Conservation (phyloP, 345 rosid genomes). For the Zanthoxylum bungeanum region DNA sequence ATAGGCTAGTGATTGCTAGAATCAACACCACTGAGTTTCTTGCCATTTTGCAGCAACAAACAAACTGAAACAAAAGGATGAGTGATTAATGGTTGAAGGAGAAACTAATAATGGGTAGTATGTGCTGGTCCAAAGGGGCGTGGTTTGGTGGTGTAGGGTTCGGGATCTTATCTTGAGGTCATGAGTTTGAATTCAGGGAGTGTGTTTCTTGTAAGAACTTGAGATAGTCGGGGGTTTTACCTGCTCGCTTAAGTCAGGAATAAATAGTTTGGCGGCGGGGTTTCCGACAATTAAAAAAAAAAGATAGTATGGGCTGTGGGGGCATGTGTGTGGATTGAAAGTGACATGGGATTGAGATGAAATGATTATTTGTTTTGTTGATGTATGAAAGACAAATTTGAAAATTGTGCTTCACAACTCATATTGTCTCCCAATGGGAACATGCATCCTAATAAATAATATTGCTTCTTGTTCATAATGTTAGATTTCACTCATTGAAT, state of each 20-base stretch:
- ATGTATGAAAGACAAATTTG: slow-evolving; percentile 4
- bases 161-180: too few relatives aligned
- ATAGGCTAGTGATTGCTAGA: slow-evolving; percentile 34
- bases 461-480: not conserved
- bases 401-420: slow-evolving; percentile 19
- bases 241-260: too few relatives aligned
- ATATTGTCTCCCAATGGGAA: not conserved
- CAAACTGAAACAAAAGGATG: not conserved
- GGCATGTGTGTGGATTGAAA: slow-evolving; percentile 3
- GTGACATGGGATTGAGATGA: slow-evolving; percentile 7
- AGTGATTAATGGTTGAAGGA: not conserved
- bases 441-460: not conserved
- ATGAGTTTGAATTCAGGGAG: too few relatives aligned
- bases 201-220: too few relatives aligned
- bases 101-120: not conserved
- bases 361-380: not conserved
- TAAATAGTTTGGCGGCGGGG: too few relatives aligned
- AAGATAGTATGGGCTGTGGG: slow-evolving; percentile 26
- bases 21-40: slow-evolving; percentile 23
- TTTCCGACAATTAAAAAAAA: too few relatives aligned
- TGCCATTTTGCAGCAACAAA: slow-evolving; percentile 28
- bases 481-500: not conserved
- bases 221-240: too few relatives aligned
- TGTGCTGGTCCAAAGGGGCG: too few relatives aligned
- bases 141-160: too few relatives aligned